Evolutionary conservation across 805 yeast species (phyloP).

Genomic region (Sugiyamaella lignohabitans): DNA sequence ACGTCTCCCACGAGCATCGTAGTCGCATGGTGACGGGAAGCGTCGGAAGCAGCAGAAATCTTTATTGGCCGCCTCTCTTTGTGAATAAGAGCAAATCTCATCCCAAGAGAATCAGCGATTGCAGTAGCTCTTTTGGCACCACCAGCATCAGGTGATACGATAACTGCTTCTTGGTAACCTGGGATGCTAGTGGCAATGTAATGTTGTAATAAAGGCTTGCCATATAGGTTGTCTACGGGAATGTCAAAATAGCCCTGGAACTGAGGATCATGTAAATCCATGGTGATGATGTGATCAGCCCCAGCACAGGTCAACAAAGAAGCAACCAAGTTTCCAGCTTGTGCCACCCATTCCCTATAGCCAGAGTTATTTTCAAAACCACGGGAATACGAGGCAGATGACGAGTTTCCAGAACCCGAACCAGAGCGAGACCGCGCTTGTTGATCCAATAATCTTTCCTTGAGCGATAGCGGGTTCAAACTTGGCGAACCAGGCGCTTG

Average conservation of each 20-base stretch:
- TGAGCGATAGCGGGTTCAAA: background rate
- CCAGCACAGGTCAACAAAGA: slow-evolving; percentile 85
- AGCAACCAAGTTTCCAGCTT: slow-evolving; percentile 88
- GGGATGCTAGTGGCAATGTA: slow-evolving; percentile 75
- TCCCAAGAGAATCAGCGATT: slow-evolving; percentile 81
- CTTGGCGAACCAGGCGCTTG: background rate
- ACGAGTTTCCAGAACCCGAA: background rate
- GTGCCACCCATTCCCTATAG: slow-evolving; percentile 92
- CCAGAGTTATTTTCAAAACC: slow-evolving; percentile 43
- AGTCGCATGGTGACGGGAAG: slow-evolving; percentile 14
- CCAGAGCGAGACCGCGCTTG: background rate
- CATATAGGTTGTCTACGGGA: slow-evolving; percentile 90
- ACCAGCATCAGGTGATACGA: slow-evolving; percentile 98
- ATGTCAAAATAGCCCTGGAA: slow-evolving; percentile 96
- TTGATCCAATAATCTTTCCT: background rate
- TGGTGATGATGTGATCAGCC: slow-evolving; percentile 92
- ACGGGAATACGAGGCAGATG: background rate
- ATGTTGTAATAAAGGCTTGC: slow-evolving; percentile 79
- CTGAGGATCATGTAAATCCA: slow-evolving; percentile 98
- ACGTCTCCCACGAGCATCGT: slow-evolving; percentile 98
- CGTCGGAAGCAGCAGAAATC: slow-evolving; percentile 1
- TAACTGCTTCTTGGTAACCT: slow-evolving; percentile 73
- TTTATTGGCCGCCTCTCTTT: slow-evolving; percentile 64
- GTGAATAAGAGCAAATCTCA: slow-evolving; percentile 90
- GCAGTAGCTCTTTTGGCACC: slow-evolving; percentile 97